Base-by-base conservation (phyloP, 495 filamentous ascomycete genomes). In the Platismatia glauca region DNA sequence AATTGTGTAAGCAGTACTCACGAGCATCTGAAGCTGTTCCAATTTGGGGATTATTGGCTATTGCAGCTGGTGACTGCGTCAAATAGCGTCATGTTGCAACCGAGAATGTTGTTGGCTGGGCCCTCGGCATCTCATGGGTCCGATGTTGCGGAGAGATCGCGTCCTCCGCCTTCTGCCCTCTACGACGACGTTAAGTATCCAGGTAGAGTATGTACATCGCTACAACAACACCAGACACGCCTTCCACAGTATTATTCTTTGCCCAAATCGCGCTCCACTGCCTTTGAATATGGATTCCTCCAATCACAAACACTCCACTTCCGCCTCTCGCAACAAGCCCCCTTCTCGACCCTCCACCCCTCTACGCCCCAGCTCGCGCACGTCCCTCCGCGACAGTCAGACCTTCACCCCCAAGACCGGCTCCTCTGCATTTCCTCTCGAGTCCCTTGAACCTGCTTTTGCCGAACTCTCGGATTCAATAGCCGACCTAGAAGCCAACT, bases 401-500 rank as follows among this genome's bases (percentile, higher is more conserved):
- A 84, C 82, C 55, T 76, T 81, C 69, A 78, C 79, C 37, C 61
- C 66, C 29, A 66, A 67, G 44, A 74, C 70, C 61, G 71, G 74
- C 61, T 76, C 85, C 56, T 83, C 81, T 7, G 75, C 84, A 18
- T 85, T 87, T 66, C 91, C 93, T 6, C 84, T 97, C 63, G 90
- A 93, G 67, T 75, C 80, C 11, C 82, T 97, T 62, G 89, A 96
- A 71, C 89, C 89, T 0, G 86, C 87, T 15, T 97, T 97, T 70
- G 93, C 91, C 35, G 94, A 98, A 75, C 79, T 98, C 4, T 88
- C 90, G 12, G 95, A 97, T 74, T 87, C 89, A 55, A 93, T 97
- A 83, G 90, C 89, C 37, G 93, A 97, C 68, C 82, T 98, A 12
- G 94, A 97, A 78, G 89, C 88, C 60, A 97, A 98, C 74, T 94